Conservation (phyloP, 768 basidiomycete genomes). For the Phlegmacium glaucopus region DNA sequence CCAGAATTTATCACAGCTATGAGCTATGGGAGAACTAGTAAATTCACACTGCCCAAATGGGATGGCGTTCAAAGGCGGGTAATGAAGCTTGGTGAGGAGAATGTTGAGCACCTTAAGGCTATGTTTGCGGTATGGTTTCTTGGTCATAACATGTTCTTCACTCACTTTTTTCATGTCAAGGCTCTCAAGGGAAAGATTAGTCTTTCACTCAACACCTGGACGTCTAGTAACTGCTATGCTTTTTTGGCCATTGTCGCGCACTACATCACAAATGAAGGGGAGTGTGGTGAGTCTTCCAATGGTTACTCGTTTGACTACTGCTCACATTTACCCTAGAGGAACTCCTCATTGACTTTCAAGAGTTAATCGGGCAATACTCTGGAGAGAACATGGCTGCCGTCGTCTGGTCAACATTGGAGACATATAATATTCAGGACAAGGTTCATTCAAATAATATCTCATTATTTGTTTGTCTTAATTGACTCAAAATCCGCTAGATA, state of each 20-base stretch:
- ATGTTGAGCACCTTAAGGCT: too few relatives aligned
- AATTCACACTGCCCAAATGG: not conserved
- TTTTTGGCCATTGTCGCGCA: constrained; percentile 27
- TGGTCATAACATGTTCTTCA: not conserved
- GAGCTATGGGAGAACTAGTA: constrained; percentile 10
- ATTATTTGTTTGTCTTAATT: not conserved
- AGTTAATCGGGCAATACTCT: constrained; percentile 30
- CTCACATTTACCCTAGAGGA: constrained; percentile 24
- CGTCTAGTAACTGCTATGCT: constrained; percentile 27
- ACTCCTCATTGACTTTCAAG: constrained; percentile 31
- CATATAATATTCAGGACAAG: constrained; percentile 18
- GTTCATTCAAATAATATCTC: not conserved
- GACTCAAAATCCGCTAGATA: constrained; percentile 15
- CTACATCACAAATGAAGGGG: constrained; percentile 22
- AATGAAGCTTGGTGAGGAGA: constrained; percentile 12
- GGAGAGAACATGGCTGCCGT: constrained; percentile 32
- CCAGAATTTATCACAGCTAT: constrained; percentile 14
- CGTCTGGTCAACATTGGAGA: constrained; percentile 26
- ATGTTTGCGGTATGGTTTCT: constrained; percentile 14
- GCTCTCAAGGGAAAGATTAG: constrained; percentile 12
- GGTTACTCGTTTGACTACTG: not conserved
- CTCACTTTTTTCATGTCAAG: not conserved
- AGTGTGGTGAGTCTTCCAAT: constrained; percentile 13
- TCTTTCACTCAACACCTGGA: constrained; percentile 28
- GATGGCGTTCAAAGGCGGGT: not conserved